Evolutionary conservation across 176 grass and related monocot genomes (phyloP).

Genomic region (Elaeis guineensis): DNA sequence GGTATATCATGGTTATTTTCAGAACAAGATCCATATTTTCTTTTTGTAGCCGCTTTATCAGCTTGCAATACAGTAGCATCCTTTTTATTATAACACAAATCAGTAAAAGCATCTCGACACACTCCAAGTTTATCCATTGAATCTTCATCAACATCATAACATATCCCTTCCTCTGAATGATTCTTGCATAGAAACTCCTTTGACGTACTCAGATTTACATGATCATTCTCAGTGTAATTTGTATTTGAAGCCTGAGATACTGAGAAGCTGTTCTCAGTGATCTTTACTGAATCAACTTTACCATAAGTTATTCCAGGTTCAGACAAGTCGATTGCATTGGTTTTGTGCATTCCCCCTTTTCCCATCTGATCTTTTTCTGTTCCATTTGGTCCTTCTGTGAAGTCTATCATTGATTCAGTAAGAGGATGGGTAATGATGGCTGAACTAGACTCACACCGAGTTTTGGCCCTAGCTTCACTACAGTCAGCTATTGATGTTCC

Average conservation of each 20-base stretch:
- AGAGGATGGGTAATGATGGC: not conserved
- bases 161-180: not conserved
- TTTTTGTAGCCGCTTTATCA: not conserved
- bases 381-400: not conserved
- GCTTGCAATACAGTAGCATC: conserved; percentile 4
- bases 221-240: not conserved
- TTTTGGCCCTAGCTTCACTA: not conserved
- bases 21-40: not conserved
- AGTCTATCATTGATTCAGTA: conserved; percentile 16
- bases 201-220: not conserved
- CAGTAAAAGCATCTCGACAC: not conserved
- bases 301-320: conserved; percentile 10
- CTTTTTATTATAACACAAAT: not conserved
- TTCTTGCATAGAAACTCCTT: not conserved
- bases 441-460: not conserved
- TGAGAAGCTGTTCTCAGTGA: not conserved
- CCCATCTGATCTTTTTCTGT: conserved; percentile 13
- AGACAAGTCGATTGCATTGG: not conserved
- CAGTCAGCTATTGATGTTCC: not conserved
- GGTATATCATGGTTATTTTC: not conserved
- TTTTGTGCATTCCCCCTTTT: not conserved
- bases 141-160: conserved; percentile 10
- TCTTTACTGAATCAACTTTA: not conserved
- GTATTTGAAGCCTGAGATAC: not conserved
- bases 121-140: not conserved